Conservation (phyloP, 2,329 filamentous ascomycete species). For the Fusarium falciforme region DNA sequence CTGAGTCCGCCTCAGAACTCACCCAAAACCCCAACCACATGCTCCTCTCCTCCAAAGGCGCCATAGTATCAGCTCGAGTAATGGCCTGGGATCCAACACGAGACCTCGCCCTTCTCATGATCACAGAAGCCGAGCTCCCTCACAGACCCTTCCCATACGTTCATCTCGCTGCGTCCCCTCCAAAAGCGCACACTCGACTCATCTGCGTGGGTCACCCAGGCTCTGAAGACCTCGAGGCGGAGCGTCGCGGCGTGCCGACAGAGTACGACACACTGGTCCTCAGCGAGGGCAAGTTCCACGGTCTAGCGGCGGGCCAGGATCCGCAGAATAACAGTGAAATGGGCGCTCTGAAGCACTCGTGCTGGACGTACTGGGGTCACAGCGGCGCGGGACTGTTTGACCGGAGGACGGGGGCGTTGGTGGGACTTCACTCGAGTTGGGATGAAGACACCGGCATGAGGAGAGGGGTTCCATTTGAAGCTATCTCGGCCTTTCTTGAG, state of each 20-base stretch:
- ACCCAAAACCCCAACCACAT: slow-evolving; percentile 45
- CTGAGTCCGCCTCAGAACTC: slow-evolving; percentile 53
- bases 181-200: slow-evolving; percentile 35
- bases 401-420: slow-evolving; percentile 50
- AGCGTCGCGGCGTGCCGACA: slow-evolving; percentile 48
- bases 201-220: slow-evolving; percentile 52
- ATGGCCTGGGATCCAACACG: slow-evolving; percentile 55
- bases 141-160: slow-evolving; percentile 37
- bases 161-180: slow-evolving; percentile 24
- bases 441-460: slow-evolving; percentile 63
- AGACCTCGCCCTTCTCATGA: slow-evolving; percentile 60
- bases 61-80: slow-evolving; percentile 52
- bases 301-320: slow-evolving; percentile 53
- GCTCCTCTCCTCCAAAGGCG: slow-evolving; percentile 57
- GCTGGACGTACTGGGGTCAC: slow-evolving; percentile 69
- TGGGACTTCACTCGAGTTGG: slow-evolving; percentile 66
- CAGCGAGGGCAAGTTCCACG: slow-evolving; percentile 56
- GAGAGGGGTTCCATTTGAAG: slow-evolving; percentile 59
- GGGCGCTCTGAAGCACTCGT: slow-evolving; percentile 63
- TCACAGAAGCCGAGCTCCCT: slow-evolving; percentile 46
- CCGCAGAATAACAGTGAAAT: slow-evolving; percentile 64
- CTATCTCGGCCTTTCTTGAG: slow-evolving; percentile 54
- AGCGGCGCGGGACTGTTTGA: slow-evolving; percentile 62
- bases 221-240: slow-evolving; percentile 57
- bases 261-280: slow-evolving; percentile 61